Evolutionary conservation across 2,329 filamentous ascomycete species (phyloP), one percentile per base, ranked within the genome.

Genomic region (Geosmithia putterillii): DNA sequence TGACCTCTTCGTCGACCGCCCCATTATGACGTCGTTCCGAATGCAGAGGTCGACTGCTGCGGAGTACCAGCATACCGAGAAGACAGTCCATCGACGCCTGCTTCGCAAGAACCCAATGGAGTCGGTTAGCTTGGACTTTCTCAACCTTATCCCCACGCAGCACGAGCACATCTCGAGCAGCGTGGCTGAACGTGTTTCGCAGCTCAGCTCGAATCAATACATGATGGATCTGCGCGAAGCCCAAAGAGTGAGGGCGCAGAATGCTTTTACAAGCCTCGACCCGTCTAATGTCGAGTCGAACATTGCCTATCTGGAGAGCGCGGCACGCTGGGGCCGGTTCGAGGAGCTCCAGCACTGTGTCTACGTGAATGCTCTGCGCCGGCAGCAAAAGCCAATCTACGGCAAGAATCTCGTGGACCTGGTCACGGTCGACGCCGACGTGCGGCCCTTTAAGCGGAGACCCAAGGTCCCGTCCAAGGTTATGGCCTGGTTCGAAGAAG

Each of bases 21-120:
- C 88, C 1, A 96, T 98, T 54, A 92, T 94, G 64, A 98, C 90
- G 0, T 96, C 92, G 1, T 94, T 95, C 60, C 86, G 88, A 3
- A 94, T 96, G 83, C 72, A 77, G 21, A 83, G 73, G 49, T 94
- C 89, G 3, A 80, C 87, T 3, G 69, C 81, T 8, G 78, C 83
- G 2, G 77, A 83, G 32, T 96, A 82, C 54, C 80, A 83, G 51
- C 69, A 76, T 42, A 84, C 82, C 25, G 85, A 94, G 48, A 65
- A 76, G 2, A 68, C 86, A 21, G 66, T 96, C 38, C 76, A 83
- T 18, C 73, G 71, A 42, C 74, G 74, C 15, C 60, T 94, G 7
- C 63, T 86, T n/a, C 67, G 72, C 18, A 63, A 75, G 32, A 68
- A 76, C 40, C 72, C 74, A 0, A 81, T 85, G 63, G 73, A 69